A percentile compares a stretch with the other conserved stretches of the same genome.
Evolutionary conservation across 176 grass and related monocot genomes (phyloP).

Genomic region (Sorghum bicolor): Sorghum_bicolor_NCBIv3 NC_012872.2:2354001-2354500

Average conservation of each 20-base stretch:
- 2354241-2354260: conserved; percentile 54
- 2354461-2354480: too few relatives aligned
- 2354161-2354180: conserved; percentile 4
- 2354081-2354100: background rate
- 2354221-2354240: conserved; percentile 16
- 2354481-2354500: too few relatives aligned
- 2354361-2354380: background rate
- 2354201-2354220: conserved; percentile 38
- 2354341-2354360: background rate
- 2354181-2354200: conserved; percentile 50
- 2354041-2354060: conserved; percentile 30
- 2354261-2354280: conserved; percentile 46
- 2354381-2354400: background rate
- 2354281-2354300: too few relatives aligned
- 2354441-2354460: too few relatives aligned
- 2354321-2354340: background rate
- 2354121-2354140: background rate
- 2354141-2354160: conserved; percentile 33
- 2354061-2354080: conserved; percentile 33
- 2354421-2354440: too few relatives aligned
- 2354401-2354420: conserved; percentile 22
- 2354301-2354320: too few relatives aligned
- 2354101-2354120: background rate
- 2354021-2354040: background rate
- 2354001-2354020: conserved; percentile 9